These are phyloP conservation scores for Cercospora sp. DNA, from an alignment of 2,329 filamentous ascomycete genomes.

Conservation along the genomic window DNA sequence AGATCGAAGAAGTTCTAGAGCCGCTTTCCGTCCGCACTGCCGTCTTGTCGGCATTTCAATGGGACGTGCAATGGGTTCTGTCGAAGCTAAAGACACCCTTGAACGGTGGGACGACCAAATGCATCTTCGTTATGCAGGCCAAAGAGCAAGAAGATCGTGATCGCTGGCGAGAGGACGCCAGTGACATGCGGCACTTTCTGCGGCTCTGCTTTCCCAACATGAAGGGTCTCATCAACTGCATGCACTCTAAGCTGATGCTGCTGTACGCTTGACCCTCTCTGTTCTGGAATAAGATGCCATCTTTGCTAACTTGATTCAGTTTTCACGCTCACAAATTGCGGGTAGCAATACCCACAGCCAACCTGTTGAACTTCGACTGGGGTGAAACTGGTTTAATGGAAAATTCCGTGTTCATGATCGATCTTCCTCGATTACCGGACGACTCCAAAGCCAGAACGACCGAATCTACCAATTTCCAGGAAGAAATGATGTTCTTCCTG, in stretches of 20 bases:
- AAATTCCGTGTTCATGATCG: conserved; percentile 89
- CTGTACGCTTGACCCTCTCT: conserved; percentile 44
- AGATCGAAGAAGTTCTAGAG: conserved; percentile 82
- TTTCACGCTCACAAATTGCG: conserved; percentile 73
- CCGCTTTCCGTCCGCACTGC: conserved; percentile 70
- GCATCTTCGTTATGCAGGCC: conserved; percentile 61
- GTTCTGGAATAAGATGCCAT: background rate
- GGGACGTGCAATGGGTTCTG: conserved; percentile 78
- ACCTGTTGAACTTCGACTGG: conserved; percentile 85
- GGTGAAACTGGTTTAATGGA: conserved; percentile 82
- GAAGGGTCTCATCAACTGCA: conserved; percentile 66
- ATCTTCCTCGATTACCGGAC: conserved; percentile 65
- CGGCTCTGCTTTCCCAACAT: conserved; percentile 79
- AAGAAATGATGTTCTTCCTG: conserved; percentile 71
- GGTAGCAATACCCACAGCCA: conserved; percentile 83
- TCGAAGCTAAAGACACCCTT: conserved; percentile 58
- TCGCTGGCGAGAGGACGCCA: conserved; percentile 34
- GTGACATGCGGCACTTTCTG: conserved; percentile 46
- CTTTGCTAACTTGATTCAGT: background rate
- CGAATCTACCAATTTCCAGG: conserved; percentile 60
- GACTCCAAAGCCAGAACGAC: conserved; percentile 31
- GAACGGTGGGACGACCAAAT: conserved; percentile 55
- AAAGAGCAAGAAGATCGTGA: conserved; percentile 46
- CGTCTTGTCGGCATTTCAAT: conserved; percentile 82
- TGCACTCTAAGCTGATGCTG: conserved; percentile 94